A percentile compares a stretch with the other conserved stretches of the same genome.
Conservation (phyloP, 441 rosid species). For the Omphalea diandra region DNA sequence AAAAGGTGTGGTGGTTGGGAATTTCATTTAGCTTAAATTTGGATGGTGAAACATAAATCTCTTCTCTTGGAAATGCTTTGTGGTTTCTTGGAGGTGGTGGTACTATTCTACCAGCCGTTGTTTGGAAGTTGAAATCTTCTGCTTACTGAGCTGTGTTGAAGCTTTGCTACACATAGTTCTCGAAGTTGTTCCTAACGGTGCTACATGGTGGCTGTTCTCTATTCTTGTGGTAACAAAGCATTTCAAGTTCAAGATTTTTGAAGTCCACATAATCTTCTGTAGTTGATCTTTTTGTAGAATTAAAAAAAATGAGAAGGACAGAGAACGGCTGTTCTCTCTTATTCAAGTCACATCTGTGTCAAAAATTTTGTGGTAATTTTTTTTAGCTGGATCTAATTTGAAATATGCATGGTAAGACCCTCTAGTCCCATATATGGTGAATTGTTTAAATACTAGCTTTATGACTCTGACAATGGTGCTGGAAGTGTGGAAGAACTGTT, state of each 20-base stretch:
- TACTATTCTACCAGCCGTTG: constrained; percentile 3
- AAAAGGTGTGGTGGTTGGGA: not conserved
- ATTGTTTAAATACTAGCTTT: not conserved
- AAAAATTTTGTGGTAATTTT: constrained; percentile 34
- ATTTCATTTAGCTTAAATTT: constrained; percentile 13
- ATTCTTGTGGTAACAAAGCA: constrained; percentile 7
- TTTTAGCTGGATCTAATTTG: constrained; percentile 28
- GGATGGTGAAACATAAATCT: constrained; percentile 12
- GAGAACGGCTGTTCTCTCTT: constrained; percentile 23
- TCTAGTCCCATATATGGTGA: constrained; percentile 12
- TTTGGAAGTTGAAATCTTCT: constrained; percentile 19
- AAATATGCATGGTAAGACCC: constrained; percentile 34
- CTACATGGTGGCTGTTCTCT: constrained; percentile 23
- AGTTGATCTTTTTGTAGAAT: constrained; percentile 9
- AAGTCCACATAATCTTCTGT: constrained; percentile 25
- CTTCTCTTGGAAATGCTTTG: not conserved
- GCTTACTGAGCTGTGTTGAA: constrained; percentile 15
- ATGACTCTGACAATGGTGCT: not conserved
- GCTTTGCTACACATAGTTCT: no score
- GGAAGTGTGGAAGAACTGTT: not conserved
- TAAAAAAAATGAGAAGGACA: constrained; percentile 14
- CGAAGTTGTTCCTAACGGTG: no score
- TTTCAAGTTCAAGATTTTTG: constrained; percentile 20
- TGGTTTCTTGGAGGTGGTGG: constrained; percentile 14
- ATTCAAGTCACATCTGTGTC: constrained; percentile 26